Conservation (phyloP, 2,329 filamentous ascomycete species). For the Diplodia scrobiculata region DNA sequence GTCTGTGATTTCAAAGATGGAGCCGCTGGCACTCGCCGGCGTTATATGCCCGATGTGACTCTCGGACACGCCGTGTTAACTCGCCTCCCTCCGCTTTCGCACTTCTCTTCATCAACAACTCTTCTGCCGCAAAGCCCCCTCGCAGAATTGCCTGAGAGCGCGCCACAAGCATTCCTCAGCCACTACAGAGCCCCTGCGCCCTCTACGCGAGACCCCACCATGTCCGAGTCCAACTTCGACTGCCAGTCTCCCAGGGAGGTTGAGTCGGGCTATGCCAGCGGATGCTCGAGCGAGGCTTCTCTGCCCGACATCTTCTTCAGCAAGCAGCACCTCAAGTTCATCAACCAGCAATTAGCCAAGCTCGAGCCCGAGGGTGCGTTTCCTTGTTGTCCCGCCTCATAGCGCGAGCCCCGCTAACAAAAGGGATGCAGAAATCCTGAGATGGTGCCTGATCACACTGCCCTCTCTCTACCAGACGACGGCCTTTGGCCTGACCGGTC, state of each 20-base stretch:
- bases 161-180: conserved; percentile 12
- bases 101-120: conserved; percentile 15
- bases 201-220: conserved; percentile 27
- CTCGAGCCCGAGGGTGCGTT: conserved; percentile 73
- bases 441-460: conserved; percentile 88
- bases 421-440: conserved; percentile 68
- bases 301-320: conserved; percentile 83
- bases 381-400: conserved; percentile 30
- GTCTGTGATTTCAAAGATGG: conserved; percentile 32
- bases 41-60: conserved; percentile 28
- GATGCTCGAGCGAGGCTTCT: conserved; percentile 61
- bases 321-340: conserved; percentile 80
- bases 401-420: conserved; percentile 36
- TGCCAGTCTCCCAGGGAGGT: conserved; percentile 44
- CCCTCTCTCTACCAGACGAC: conserved; percentile 72
- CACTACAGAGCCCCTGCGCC: conserved; percentile 21
- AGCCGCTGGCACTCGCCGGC: conserved; percentile 23
- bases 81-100: conserved; percentile 21
- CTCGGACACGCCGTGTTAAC: conserved; percentile 10
- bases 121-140: conserved; percentile 3
- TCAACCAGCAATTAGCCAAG: conserved; percentile 85
- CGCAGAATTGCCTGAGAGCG: conserved; percentile 10
- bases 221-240: conserved; percentile 29
- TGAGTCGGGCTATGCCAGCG: conserved; percentile 85
- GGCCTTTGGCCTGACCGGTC: conserved; percentile 55